Percentiles rank a stretch among this genome's conserved stretches.
These are phyloP conservation scores for Phytophthora fragariaefolia DNA, from an alignment of 352 stramenopile genomes.

Conservation along the genomic window DNA sequence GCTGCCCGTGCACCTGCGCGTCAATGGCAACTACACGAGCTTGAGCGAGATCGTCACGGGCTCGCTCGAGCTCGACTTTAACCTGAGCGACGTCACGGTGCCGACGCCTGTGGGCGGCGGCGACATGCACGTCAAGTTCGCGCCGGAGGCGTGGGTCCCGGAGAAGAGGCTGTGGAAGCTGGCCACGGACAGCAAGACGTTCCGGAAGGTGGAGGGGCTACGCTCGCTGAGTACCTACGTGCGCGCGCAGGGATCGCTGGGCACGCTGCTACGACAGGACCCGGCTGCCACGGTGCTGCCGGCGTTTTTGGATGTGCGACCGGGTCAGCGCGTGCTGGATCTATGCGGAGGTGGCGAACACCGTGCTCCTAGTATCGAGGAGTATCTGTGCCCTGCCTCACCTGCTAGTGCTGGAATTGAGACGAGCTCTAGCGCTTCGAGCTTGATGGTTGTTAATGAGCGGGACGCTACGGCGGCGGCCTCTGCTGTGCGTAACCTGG, in stretches of 20 bases:
- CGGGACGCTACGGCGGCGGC: slow-evolving; percentile 58
- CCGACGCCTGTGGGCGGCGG: slow-evolving; percentile 62
- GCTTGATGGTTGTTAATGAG: slow-evolving; percentile 79
- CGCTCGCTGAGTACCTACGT: slow-evolving; percentile 93
- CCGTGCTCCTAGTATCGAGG: slow-evolving; percentile 63
- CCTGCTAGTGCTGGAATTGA: slow-evolving; percentile 24
- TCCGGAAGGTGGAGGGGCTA: slow-evolving; percentile 90
- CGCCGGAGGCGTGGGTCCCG: slow-evolving; percentile 69
- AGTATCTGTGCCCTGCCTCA: slow-evolving; percentile 38
- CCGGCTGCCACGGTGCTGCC: slow-evolving; percentile 96
- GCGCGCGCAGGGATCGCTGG: slow-evolving; percentile 85
- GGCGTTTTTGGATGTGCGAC: slow-evolving; percentile 91
- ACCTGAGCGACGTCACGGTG: slow-evolving; percentile 60
- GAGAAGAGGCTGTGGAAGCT: slow-evolving; percentile 82
- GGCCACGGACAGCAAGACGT: slow-evolving; percentile 72
- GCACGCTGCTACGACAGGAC: slow-evolving; percentile 95
- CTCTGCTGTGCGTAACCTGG: slow-evolving; percentile 61
- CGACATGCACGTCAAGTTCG: slow-evolving; percentile 59
- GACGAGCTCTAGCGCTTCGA: slow-evolving; percentile 17
- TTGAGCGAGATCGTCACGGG: slow-evolving; percentile 83
- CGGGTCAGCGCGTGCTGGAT: slow-evolving; percentile 79
- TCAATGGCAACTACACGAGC: slow-evolving; percentile 87
- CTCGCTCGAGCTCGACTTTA: slow-evolving; percentile 74
- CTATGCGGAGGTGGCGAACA: slow-evolving; percentile 76
- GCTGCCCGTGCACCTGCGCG: slow-evolving; percentile 86